Conservation (phyloP, 2,329 filamentous ascomycete species). For the Aphanoascus verrucosus region DNA sequence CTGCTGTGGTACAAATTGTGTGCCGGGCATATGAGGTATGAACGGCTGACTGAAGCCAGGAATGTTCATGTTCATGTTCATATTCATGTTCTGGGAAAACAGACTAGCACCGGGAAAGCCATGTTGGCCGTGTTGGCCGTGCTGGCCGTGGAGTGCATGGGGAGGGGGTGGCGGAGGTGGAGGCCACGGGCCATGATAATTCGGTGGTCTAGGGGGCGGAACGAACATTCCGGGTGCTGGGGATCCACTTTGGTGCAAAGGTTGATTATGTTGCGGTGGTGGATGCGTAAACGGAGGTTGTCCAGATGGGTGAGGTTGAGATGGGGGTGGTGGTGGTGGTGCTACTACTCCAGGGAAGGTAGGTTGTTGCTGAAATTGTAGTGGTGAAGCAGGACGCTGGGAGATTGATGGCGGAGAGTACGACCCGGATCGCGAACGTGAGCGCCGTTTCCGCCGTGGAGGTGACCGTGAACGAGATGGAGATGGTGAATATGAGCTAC, state of each 20-base stretch:
- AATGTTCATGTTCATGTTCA: constrained; percentile 16
- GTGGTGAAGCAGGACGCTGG: constrained; percentile 19
- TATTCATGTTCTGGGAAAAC: constrained; percentile 11
- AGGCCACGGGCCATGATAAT: constrained; percentile 30
- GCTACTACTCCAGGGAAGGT: constrained; percentile 7
- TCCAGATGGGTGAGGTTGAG: not conserved
- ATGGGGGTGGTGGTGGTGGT: not conserved
- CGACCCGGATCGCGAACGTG: constrained; percentile 21
- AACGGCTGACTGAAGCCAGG: constrained; percentile 13
- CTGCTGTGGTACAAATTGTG: constrained; percentile 12
- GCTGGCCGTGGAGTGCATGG: constrained; percentile 8
- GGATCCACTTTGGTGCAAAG: constrained; percentile 4
- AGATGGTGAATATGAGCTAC: constrained; percentile 22
- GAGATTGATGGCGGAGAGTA: constrained; percentile 26
- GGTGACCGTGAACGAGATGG: constrained; percentile 24
- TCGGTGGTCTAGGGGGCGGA: constrained; percentile 26
- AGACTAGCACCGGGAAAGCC: not conserved
- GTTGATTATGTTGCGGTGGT: constrained; percentile 16
- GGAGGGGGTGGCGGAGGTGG: constrained; percentile 28
- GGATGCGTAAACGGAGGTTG: constrained; percentile 3
- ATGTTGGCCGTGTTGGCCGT: constrained; percentile 6
- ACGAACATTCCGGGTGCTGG: constrained; percentile 13
- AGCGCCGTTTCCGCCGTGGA: constrained; percentile 19
- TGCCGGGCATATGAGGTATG: constrained; percentile 10
- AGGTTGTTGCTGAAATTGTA: constrained; percentile 14